These are phyloP conservation scores for Alternaria viburni DNA, from an alignment of 2,329 filamentous ascomycete species.

Conservation along the genomic window DNA sequence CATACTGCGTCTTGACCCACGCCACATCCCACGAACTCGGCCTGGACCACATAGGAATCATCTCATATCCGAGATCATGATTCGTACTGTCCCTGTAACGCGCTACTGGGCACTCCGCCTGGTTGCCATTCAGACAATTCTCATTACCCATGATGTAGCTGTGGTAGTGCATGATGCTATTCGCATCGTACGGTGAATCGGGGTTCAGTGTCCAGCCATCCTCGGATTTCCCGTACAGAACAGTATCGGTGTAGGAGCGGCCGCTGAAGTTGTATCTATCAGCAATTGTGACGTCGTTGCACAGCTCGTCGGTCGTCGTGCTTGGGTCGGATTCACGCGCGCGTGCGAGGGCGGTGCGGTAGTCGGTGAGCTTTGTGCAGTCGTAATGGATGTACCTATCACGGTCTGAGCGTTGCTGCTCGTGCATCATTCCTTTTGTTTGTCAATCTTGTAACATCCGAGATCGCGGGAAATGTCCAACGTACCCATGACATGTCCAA, in stretches of 20 bases:
- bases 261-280: neutral
- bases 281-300: neutral
- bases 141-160: neutral
- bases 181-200: neutral
- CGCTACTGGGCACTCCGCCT: neutral
- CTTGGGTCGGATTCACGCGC: neutral
- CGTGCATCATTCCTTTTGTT: neutral
- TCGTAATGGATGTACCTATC: neutral
- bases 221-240: neutral
- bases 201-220: neutral
- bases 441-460: neutral
- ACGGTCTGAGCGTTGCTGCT: neutral
- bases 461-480: too few relatives aligned
- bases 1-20: neutral
- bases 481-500: neutral
- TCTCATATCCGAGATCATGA: neutral
- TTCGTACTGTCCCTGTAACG: neutral
- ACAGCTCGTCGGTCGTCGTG: neutral
- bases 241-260: neutral
- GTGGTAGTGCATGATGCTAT: neutral
- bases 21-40: neutral
- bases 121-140: neutral
- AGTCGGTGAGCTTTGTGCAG: neutral
- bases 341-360: neutral
- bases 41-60: neutral